Conservation (phyloP, 139 green algal species). For the Coelastrella sp. region DNA sequence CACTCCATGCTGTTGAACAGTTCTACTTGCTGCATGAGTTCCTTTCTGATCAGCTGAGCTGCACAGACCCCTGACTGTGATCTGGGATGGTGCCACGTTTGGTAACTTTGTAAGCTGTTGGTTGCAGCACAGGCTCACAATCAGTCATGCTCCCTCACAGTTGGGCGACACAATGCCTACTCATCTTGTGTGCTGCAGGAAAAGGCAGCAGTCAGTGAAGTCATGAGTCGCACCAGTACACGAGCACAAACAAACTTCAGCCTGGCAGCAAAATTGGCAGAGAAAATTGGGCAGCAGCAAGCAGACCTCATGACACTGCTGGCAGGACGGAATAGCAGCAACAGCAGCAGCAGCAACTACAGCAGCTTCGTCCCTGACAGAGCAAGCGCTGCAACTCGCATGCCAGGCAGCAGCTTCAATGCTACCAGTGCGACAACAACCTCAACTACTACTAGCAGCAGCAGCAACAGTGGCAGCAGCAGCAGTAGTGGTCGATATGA, state of each 20-base stretch:
- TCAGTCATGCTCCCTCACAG: too few species aligned
- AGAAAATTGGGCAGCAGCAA: conserved; percentile 48
- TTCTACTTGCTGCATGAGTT: neutral
- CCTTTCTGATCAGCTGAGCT: neutral
- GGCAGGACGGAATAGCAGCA: neutral
- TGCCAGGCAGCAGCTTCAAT: neutral
- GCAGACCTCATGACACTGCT: conserved; percentile 39
- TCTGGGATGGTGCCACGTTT: too few species aligned
- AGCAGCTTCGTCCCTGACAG: conserved; percentile 18
- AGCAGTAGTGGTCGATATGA: conserved; percentile 37
- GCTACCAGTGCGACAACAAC: neutral
- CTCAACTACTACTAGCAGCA: neutral
- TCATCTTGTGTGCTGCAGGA: too few species aligned
- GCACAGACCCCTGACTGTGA: too few species aligned
- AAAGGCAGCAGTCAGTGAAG: conserved; percentile 41
- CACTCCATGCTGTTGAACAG: too few species aligned
- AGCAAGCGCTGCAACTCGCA: neutral
- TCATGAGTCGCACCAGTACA: conserved; percentile 47
- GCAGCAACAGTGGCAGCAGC: conserved; percentile 36
- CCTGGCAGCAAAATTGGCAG: conserved; percentile 47
- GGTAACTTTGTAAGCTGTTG: too few species aligned
- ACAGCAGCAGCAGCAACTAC: conserved; percentile 17
- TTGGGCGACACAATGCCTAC: too few species aligned
- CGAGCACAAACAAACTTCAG: conserved; percentile 51
- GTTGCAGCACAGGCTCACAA: too few species aligned